Conservation (phyloP, 257 asterid species). For the Voacanga thouarsii region DNA sequence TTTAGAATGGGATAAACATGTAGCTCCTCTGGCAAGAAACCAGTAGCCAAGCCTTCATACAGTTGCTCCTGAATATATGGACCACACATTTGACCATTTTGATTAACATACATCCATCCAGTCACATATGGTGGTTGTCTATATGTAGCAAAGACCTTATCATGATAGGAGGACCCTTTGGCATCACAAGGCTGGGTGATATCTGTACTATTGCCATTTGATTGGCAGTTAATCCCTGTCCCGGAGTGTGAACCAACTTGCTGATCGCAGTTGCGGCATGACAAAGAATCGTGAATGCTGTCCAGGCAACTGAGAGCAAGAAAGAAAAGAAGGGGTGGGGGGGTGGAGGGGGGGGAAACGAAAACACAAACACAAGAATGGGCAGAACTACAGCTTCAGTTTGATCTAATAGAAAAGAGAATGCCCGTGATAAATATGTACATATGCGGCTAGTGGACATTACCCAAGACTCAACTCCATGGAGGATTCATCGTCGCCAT, state of each 20-base stretch:
- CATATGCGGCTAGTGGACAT: not conserved
- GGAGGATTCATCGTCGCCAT: slow-evolving; percentile 14
- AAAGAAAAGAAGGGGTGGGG: no score
- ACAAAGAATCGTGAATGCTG: not conserved
- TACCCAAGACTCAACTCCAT: slow-evolving; percentile 33
- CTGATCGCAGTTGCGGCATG: slow-evolving; percentile 19
- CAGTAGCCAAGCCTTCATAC: slow-evolving; percentile 72
- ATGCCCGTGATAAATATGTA: not conserved
- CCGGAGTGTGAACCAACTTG: slow-evolving; percentile 23
- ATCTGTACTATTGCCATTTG: slow-evolving; percentile 24
- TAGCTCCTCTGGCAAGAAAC: slow-evolving; percentile 78
- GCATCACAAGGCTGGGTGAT: slow-evolving; percentile 17
- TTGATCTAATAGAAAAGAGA: not conserved
- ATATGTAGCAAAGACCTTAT: slow-evolving; percentile 17
- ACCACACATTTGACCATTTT: slow-evolving; percentile 85
- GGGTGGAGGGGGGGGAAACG: not conserved
- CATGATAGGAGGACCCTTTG: slow-evolving; percentile 20
- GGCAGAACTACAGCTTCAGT: not conserved
- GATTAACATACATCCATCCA: slow-evolving; percentile 96
- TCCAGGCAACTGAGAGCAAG: slow-evolving; percentile 22
- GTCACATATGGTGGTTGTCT: slow-evolving; percentile 34
- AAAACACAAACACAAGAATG: not conserved
- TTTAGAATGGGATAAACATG: slow-evolving; percentile 71
- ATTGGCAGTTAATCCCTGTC: slow-evolving; percentile 34
- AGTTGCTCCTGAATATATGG: slow-evolving; percentile 86